These are phyloP conservation scores for Tremellales sp. DNA, from an alignment of 1,284 basidiomycete species.

Conservation along the genomic window DNA sequence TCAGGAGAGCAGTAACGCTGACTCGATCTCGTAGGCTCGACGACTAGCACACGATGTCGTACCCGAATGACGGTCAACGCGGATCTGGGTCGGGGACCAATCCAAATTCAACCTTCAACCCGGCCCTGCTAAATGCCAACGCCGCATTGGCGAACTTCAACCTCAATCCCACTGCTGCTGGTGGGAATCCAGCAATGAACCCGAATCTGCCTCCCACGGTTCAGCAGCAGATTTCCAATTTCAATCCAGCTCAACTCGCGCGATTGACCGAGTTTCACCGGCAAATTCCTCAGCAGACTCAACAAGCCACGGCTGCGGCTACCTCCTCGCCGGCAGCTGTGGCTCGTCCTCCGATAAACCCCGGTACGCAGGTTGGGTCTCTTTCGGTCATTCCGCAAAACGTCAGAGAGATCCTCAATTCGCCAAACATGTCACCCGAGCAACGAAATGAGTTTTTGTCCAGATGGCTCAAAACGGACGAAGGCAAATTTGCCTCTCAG, in stretches of 20 bases:
- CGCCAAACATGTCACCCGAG: too few species aligned
- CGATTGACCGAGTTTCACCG: slow-evolving; percentile 17
- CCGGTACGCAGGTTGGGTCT: too few species aligned
- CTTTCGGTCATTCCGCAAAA: too few species aligned
- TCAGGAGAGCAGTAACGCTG: not conserved
- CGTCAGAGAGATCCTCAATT: too few species aligned
- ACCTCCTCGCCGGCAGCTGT: not conserved
- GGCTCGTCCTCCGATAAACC: not conserved
- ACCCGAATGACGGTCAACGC: too few species aligned
- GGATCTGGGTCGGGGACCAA: not conserved
- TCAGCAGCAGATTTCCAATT: slow-evolving; percentile 5
- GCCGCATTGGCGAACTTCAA: too few species aligned
- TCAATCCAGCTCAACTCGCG: slow-evolving; percentile 13
- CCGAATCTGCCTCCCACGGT: too few species aligned
- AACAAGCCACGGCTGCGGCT: too few species aligned
- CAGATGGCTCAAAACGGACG: slow-evolving; percentile 7
- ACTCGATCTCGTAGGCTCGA: not conserved
- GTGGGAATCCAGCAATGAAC: too few species aligned
- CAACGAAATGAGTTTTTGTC: not conserved
- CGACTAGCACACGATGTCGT: not conserved
- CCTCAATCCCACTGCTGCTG: too few species aligned
- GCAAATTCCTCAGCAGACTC: slow-evolving; percentile 8
- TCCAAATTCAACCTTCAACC: not conserved
- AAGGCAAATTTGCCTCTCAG: too few species aligned
- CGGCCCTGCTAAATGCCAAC: not conserved